Evolutionary conservation across 2,329 filamentous ascomycete species (phyloP), one percentile per base, ranked within the genome.

Genomic region (Aspergillus quadrilineatus): DNA sequence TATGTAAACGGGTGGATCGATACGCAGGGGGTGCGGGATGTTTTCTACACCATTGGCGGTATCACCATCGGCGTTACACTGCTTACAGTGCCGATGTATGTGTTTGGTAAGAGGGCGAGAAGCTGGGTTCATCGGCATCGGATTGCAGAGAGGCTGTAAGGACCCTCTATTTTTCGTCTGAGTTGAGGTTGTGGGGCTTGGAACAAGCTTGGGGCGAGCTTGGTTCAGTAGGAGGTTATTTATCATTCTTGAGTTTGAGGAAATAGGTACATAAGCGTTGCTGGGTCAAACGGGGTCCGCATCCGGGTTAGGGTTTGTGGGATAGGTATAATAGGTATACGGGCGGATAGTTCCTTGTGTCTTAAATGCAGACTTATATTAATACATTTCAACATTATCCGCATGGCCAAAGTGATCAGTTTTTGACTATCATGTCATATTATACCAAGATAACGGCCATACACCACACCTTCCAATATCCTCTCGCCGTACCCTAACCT

Each of bases 1-100:
- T 76, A 75, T 51, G 63, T 69, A 59, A 75, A 75, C 46, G 69
- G 71, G 42, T 76, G 74, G 74, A 71, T 77, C 57, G 72, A 65
- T 0, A 62, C 60, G 14, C 69, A 75, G 51, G 74, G 75, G 2
- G 65, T 73, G n/a, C 58, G 70, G 34, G 59, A 73, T 49, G 71
- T 69, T 37, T 75, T 75, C 60, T 75, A 73, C 45, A 67, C 71
- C 8, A 69, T 75, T 48, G 73, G 73, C 4, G 71, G 70, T 6
- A 73, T 74, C 48, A 74, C 71, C 0, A 60, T 69, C 17, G 70
- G 51, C 2, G 65, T 66, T 8, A 66, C 66, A 1, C 57, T 75
- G 5, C 55, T 66, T 4, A 55, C 53, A 1, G 47, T 50, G 9
- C 53, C 71, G 1, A 73, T 74, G 68, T 66, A 65, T 46, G 61